Percentiles rank a stretch among this genome's conserved stretches.
phyloP scores from a whole-genome alignment of 2,329 filamentous ascomycete species.

The Aphanoascus verrucosus region DNA sequence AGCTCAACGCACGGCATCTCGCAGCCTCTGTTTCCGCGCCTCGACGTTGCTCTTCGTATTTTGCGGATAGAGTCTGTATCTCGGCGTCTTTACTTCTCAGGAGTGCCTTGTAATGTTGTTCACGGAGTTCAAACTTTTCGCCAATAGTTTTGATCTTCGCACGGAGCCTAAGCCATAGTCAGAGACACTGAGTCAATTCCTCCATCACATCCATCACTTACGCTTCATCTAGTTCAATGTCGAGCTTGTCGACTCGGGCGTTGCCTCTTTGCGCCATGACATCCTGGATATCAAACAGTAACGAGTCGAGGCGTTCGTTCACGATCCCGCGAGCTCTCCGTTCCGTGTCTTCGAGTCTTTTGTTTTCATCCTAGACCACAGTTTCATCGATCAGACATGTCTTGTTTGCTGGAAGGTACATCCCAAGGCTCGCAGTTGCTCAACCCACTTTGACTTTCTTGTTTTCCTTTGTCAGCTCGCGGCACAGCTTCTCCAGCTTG shows the following conservation, averaged over 20 bases:
- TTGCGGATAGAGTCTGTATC: constrained; percentile 80
- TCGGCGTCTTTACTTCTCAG: constrained; percentile 93
- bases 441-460: constrained; percentile 82
- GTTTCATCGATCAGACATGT: constrained; percentile 12
- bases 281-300: constrained; percentile 76
- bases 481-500: constrained; percentile 89
- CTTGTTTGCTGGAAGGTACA: neutral
- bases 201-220: constrained; percentile 37
- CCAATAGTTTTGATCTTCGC: constrained; percentile 87
- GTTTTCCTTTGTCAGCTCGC: constrained; percentile 91
- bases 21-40: constrained; percentile 69
- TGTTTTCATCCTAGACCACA: constrained; percentile 66
- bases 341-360: constrained; percentile 76
- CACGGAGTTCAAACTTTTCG: constrained; percentile 91
- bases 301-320: constrained; percentile 69
- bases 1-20: constrained; percentile 73
- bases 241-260: constrained; percentile 66
- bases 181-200: neutral
- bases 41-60: constrained; percentile 83
- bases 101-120: constrained; percentile 84
- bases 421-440: constrained; percentile 7
- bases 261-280: constrained; percentile 80
- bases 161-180: constrained; percentile 34
- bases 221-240: constrained; percentile 84
- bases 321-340: constrained; percentile 71